phyloP scores from a whole-genome alignment of 1,284 basidiomycete genomes.

The Hemileia vastatrix region DNA sequence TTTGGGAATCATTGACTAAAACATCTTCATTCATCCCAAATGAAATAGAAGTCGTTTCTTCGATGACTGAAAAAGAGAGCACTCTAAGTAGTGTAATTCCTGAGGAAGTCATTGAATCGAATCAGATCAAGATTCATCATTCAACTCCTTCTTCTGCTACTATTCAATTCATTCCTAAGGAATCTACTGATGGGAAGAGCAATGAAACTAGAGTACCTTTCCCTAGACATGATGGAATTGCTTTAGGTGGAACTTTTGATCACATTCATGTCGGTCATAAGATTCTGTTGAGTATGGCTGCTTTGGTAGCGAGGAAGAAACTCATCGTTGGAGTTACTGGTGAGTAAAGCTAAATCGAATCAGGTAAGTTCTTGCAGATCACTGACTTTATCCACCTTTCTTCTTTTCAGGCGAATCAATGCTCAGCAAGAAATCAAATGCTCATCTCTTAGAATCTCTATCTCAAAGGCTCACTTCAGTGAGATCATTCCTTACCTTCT shows the following conservation, averaged over 20 bases:
- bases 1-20: not conserved
- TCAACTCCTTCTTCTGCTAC: not conserved
- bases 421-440: not conserved
- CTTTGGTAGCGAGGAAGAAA: slow-evolving; percentile 66
- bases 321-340: slow-evolving; percentile 83
- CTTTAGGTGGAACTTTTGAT: slow-evolving; percentile 78
- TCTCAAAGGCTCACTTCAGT: slow-evolving; percentile 55
- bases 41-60: not conserved
- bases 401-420: not conserved
- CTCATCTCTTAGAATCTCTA: slow-evolving; percentile 30
- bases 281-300: slow-evolving; percentile 82
- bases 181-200: too few relatives aligned
- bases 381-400: not conserved
- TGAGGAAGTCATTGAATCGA: not conserved
- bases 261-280: slow-evolving; percentile 97
- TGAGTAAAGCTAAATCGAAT: slow-evolving; percentile 39
- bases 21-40: not conserved
- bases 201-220: too few relatives aligned
- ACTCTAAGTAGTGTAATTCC: not conserved
- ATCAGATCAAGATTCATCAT: not conserved
- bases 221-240: too few relatives aligned
- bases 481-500: slow-evolving; percentile 51
- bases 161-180: too few relatives aligned
- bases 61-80: not conserved
- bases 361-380: too few relatives aligned